Evolutionary conservation across 2,329 filamentous ascomycete species (phyloP), one percentile per base, ranked within the genome.

Genomic region (Aspergillus sp.): DNA sequence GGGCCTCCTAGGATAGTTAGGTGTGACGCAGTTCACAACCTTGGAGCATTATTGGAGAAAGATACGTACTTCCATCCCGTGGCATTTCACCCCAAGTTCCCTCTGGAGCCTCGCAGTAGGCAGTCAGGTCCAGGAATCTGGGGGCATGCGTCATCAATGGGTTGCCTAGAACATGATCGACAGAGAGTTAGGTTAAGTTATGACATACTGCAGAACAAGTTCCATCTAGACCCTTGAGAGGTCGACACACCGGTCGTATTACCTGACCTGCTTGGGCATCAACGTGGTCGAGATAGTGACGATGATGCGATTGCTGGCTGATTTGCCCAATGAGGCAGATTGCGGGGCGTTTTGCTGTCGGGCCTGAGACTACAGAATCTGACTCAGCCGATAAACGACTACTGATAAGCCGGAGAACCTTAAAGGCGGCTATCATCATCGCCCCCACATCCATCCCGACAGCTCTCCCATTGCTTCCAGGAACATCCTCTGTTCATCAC

Each of bases 1-100:
- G 66, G 62, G 44, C 61, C 66, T 68, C n/a, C 14, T n/a, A 38
- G 19, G 40, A 6, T 4, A 13, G 17, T 20, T 13, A 20, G 40
- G 8, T 36, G 20, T 2, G 19, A 10, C 9, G 22, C 44, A 35
- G 9, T 46, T 32, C 33, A 13, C 11, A n/a, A 7, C 2, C n/a
- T 35, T 35, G 7, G 33, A 35, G 9, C 11, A 35, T 35, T 13
- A 35, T 35, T 13, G n/a, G 14, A 38, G 13, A 8, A 38, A 38
- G 35, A 8, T n/a, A 11, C 14, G 4, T 10, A 30, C 26, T 49
- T 55, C 55, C 53, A 33, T 36, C 17, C 35, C 47, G 55, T 35
- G 55, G 41, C 55, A 57, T 57, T 33, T 30, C 14, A 7, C 10
- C 26, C 10, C 26, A 4, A 36, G 13, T 7, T 3, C 14, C 35